Evolutionary conservation across 331 rosid genomes (phyloP).

Genomic region (Cydonia oblonga): DNA sequence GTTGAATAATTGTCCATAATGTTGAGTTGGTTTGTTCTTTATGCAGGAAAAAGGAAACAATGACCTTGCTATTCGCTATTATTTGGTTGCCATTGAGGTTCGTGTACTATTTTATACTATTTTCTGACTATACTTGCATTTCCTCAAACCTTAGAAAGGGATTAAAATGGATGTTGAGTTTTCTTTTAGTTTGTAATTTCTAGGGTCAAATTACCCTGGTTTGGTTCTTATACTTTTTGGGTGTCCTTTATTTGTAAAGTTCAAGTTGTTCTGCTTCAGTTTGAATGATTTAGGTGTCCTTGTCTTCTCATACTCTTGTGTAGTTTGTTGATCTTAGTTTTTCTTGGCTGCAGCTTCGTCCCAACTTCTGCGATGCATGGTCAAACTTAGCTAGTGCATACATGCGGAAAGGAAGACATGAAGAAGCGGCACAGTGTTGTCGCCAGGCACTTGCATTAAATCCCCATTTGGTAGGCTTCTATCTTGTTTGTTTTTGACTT

Average conservation of each 20-base stretch:
- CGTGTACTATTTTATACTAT: constrained; percentile 12
- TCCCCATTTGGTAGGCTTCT: constrained; percentile 62
- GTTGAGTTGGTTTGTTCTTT: constrained; percentile 11
- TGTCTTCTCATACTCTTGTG: background rate
- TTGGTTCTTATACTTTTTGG: background rate
- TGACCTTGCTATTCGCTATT: constrained; percentile 92
- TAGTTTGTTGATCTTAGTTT: constrained; percentile 1
- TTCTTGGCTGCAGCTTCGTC: constrained; percentile 60
- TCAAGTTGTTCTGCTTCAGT: background rate
- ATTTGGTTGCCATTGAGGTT: constrained; percentile 94
- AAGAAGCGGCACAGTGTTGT: constrained; percentile 97
- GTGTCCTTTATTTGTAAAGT: background rate
- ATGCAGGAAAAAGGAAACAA: constrained; percentile 92
- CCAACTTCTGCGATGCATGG: constrained; percentile 97
- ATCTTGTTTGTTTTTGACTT: background rate
- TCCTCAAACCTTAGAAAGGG: background rate
- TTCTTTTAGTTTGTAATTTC: background rate
- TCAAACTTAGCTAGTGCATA: constrained; percentile 98
- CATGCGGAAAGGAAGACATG: constrained; percentile 93
- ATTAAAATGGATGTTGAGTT: background rate
- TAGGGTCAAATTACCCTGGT: background rate
- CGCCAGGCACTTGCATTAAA: constrained; percentile 95
- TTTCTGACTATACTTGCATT: background rate
- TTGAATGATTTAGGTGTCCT: background rate
- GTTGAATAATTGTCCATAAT: constrained; percentile 5